Evolutionary conservation across 2,329 filamentous ascomycete species (phyloP).

Genomic region (Cryphonectria parasitica): DNA sequence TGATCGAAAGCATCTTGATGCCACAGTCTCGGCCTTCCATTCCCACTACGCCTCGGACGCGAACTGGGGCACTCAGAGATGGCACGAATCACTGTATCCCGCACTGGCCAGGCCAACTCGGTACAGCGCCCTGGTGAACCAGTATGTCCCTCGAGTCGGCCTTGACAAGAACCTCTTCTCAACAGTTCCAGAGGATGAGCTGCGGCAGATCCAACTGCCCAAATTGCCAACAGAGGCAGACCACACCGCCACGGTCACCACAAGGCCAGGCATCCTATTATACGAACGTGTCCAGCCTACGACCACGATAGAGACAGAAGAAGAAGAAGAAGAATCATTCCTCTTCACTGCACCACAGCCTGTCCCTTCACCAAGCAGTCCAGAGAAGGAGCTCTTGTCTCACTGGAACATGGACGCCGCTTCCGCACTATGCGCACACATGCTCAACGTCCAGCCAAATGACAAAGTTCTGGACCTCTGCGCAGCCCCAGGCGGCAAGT

Average conservation of each 20-base stretch:
- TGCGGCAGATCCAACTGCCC: constrained; percentile 31
- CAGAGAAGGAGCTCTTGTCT: constrained; percentile 32
- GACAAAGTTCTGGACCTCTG: constrained; percentile 46
- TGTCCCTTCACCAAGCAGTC: constrained; percentile 20
- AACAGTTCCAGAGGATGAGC: constrained; percentile 24
- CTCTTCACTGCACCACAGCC: constrained; percentile 35
- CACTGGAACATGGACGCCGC: constrained; percentile 40
- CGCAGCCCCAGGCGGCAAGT: constrained; percentile 44
- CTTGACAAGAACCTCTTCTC: constrained; percentile 30
- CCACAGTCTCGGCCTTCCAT: constrained; percentile 31
- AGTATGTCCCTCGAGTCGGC: constrained; percentile 29
- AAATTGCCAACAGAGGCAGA: not conserved
- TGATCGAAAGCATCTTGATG: constrained; percentile 25
- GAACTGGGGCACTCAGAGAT: constrained; percentile 35
- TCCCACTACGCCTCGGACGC: constrained; percentile 31
- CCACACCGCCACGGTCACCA: too few species aligned
- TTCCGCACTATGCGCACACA: constrained; percentile 36
- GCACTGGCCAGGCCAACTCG: constrained; percentile 35
- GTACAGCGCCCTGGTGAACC: constrained; percentile 37
- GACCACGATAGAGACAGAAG: not conserved
- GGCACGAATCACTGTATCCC: constrained; percentile 35
- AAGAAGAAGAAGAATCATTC: constrained; percentile 16
- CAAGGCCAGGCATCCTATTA: constrained; percentile 3
- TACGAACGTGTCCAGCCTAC: constrained; percentile 2
- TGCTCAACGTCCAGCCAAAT: constrained; percentile 40